Conservation (phyloP, 2,329 filamentous ascomycete genomes). For the Pleoardoris graminearum region DNA sequence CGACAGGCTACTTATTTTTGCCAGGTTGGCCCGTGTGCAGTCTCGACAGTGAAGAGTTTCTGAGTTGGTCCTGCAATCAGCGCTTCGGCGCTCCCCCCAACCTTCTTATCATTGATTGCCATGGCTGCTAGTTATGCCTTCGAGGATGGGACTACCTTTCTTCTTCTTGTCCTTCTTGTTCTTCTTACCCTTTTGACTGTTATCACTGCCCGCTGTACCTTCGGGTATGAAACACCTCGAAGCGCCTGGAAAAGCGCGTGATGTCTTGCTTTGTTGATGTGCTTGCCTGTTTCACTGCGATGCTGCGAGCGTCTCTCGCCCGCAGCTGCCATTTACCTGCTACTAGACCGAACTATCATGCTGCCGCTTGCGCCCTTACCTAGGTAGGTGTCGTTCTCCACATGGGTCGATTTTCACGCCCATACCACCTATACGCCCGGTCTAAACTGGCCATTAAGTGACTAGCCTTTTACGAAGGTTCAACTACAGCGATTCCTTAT, state of each 20-base stretch:
- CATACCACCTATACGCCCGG: too few species aligned
- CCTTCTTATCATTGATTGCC: conserved; percentile 1
- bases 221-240: not conserved
- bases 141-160: not conserved
- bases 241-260: too few species aligned
- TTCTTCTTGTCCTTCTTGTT: not conserved
- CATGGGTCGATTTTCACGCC: too few species aligned
- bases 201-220: not conserved
- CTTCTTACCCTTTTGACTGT: not conserved
- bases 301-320: too few species aligned
- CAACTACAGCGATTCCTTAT: too few species aligned
- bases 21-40: not conserved
- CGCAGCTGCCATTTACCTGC: too few species aligned
- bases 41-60: not conserved
- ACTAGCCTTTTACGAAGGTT: too few species aligned
- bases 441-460: too few species aligned
- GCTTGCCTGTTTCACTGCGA: too few species aligned
- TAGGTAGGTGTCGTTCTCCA: too few species aligned
- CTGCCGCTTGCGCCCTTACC: too few species aligned
- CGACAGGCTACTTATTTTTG: not conserved
- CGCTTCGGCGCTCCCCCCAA: not conserved
- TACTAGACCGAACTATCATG: too few species aligned
- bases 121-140: conserved; percentile 3
- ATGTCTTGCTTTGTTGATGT: not conserved
- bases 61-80: not conserved